Evolutionary conservation across 2,329 filamentous ascomycete species (phyloP), one percentile per base, ranked within the genome.

Genomic region (Cercospora zeina): DNA sequence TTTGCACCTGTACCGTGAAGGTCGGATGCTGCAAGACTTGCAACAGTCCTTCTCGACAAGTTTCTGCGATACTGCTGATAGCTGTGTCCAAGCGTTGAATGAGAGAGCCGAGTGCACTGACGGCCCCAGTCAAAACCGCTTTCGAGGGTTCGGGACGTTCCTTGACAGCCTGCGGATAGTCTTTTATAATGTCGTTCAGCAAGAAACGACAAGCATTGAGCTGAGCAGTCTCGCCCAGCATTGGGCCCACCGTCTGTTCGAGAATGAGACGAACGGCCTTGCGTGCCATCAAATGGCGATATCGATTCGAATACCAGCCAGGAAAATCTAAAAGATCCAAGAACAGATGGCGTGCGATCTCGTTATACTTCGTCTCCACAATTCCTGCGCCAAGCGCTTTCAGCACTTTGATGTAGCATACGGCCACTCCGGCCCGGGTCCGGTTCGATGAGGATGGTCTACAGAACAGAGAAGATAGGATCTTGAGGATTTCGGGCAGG

Each of bases 1-100:
- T 88, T 70, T 95, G 89, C 2, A 97, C 87, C 73, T 99, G 95
- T 1, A 99, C 95, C 4, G 92, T 95, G 76, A 97, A 97, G 76
- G 91, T 97, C 0, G 93, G 91, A 76, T 99, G 95, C 70, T 96
- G 91, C 27, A 97, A 80, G 5, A 96, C 90, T 74, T 97, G 92
- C 39, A 97, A 80, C 33, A 99, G 79, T 3, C 89, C 89, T 74
- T 99, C 95, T 54, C 93, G 86, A 73, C 91, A 96, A 13, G 83
- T 75, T 66, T 99, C 96, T 7, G 91, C 89, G 69, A 97, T 87
- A 58, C 81, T 81, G 65, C 87, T 90, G 34, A 90, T 85, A 2
- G 93, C 93, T 19, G 93, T 93, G 3, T 93, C 93, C 3, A 99
- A 82, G 0, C 86, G 89, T 42, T 83, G 81, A 64, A 97, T 89